phyloP scores from a whole-genome alignment of 2,329 filamentous ascomycete species.

The Aschersonia sp. region DNA sequence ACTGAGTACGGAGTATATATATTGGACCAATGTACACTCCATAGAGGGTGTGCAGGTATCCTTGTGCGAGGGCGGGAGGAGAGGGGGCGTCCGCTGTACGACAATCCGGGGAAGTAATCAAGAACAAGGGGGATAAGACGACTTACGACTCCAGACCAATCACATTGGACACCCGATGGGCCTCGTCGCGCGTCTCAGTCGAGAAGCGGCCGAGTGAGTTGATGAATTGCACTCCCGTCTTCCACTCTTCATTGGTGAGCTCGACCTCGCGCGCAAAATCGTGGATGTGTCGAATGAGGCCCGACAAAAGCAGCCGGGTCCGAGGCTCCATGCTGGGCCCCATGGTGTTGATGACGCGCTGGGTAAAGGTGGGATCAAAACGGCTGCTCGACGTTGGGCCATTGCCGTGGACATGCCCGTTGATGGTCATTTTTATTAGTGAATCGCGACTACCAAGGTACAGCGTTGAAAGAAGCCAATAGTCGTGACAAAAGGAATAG shows the following conservation, averaged over 20 bases:
- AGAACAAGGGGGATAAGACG: not conserved
- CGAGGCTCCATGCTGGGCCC: slow-evolving; percentile 53
- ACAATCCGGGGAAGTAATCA: too few relatives aligned
- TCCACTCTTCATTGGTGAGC: slow-evolving; percentile 65
- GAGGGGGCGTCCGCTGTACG: too few relatives aligned
- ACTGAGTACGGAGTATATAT: not conserved
- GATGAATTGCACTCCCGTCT: slow-evolving; percentile 59
- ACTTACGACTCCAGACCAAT: slow-evolving; percentile 59
- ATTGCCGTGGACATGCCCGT: slow-evolving; percentile 13
- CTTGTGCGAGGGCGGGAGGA: too few relatives aligned
- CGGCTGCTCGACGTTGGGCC: slow-evolving; percentile 10
- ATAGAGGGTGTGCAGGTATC: too few relatives aligned
- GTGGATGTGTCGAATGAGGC: slow-evolving; percentile 59
- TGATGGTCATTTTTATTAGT: slow-evolving; percentile 8
- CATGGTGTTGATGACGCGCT: slow-evolving; percentile 59
- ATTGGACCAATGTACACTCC: too few relatives aligned
- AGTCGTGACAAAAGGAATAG: not conserved
- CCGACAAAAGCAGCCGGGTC: slow-evolving; percentile 46
- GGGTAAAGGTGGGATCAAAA: slow-evolving; percentile 68
- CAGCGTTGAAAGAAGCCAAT: not conserved
- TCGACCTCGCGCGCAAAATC: slow-evolving; percentile 68
- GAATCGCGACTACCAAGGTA: too few relatives aligned
- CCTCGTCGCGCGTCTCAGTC: slow-evolving; percentile 56
- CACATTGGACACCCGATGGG: slow-evolving; percentile 58
- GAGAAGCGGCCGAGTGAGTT: slow-evolving; percentile 61